A percentile compares a stretch with the other conserved stretches of the same genome.
These are phyloP conservation scores for Perkinsela sp. DNA, from an alignment of 208 protist species.

Conservation along the genomic window DNA sequence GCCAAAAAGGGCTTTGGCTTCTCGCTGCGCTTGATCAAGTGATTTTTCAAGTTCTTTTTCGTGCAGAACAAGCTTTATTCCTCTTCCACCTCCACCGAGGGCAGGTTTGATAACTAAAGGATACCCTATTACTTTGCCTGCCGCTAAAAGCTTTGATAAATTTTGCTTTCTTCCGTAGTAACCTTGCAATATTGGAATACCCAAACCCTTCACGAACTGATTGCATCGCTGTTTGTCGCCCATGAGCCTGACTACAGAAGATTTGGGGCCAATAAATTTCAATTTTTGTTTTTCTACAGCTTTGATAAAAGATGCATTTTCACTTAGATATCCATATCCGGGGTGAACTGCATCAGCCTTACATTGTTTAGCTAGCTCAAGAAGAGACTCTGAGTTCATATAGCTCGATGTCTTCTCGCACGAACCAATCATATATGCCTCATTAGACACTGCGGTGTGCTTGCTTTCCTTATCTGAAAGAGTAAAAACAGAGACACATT, in stretches of 20 bases:
- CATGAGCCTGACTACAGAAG: constrained; percentile 67
- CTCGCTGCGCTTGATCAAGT: constrained; percentile 32
- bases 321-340: constrained; percentile 89
- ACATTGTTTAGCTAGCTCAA: constrained; percentile 55
- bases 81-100: constrained; percentile 11
- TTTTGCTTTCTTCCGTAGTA: constrained; percentile 58
- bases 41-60: constrained; percentile 15
- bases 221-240: constrained; percentile 71
- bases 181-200: constrained; percentile 58
- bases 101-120: background rate
- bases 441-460: constrained; percentile 64
- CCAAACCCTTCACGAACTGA: constrained; percentile 51
- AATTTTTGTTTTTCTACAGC: constrained; percentile 29
- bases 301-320: constrained; percentile 71
- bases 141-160: constrained; percentile 8
- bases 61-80: constrained; percentile 47
- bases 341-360: constrained; percentile 75
- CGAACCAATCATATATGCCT: constrained; percentile 28
- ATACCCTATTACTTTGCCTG: constrained; percentile 9
- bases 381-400: constrained; percentile 55
- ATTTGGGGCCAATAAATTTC: constrained; percentile 73
- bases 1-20: constrained; percentile 63
- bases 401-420: constrained; percentile 41
- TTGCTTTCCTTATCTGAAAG: constrained; percentile 62
- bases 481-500: constrained; percentile 79